Conservation (phyloP, 2,329 filamentous ascomycete genomes). For the Pyricularia grisea region DNA sequence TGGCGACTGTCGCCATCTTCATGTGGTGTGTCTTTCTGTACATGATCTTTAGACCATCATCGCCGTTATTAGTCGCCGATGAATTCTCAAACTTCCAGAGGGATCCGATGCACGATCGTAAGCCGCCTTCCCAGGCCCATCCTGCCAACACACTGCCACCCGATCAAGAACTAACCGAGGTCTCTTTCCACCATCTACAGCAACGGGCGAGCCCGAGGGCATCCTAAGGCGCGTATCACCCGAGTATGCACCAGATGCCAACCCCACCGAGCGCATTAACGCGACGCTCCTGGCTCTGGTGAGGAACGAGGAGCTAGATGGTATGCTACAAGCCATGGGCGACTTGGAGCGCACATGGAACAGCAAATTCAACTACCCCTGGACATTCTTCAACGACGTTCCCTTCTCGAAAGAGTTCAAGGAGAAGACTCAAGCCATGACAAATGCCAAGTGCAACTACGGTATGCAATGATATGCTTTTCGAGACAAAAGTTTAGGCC, state of each 20-base stretch:
- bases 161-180: conserved; percentile 10
- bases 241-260: conserved; percentile 68
- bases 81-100: conserved; percentile 31
- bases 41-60: conserved; percentile 56
- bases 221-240: conserved; percentile 62
- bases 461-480: conserved; percentile 38
- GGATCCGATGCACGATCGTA: conserved; percentile 84
- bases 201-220: conserved; percentile 74
- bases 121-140: conserved; percentile 20
- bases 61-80: conserved; percentile 12
- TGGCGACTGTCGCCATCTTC: conserved; percentile 61
- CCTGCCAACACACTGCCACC: not conserved
- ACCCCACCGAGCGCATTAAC: conserved; percentile 76
- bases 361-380: conserved; percentile 97
- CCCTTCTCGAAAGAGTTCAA: conserved; percentile 94
- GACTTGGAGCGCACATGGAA: conserved; percentile 97
- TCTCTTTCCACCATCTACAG: conserved; percentile 33
- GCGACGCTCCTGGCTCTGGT: conserved; percentile 89
- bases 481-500: not conserved
- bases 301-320: conserved; percentile 78
- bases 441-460: conserved; percentile 81
- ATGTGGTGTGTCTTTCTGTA: conserved; percentile 74
- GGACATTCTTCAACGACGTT: conserved; percentile 98
- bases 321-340: conserved; percentile 78
- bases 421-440: conserved; percentile 64